Conservation (phyloP, 805 yeast species). For the Saturnispora bothae region DNA sequence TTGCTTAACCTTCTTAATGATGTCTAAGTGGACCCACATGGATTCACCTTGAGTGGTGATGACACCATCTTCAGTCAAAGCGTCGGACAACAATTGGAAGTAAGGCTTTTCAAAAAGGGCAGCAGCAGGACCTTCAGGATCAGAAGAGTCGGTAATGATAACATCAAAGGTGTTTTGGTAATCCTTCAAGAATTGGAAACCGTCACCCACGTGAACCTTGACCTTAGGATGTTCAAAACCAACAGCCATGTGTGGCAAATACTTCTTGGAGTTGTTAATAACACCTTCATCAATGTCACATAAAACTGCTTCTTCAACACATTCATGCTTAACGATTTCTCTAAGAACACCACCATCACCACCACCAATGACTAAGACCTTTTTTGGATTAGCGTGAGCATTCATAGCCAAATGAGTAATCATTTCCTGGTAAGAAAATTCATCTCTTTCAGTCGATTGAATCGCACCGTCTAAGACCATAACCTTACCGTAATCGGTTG, state of each 20-base stretch:
- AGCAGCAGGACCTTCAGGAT: slow-evolving; percentile 98
- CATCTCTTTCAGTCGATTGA: slow-evolving; percentile 96
- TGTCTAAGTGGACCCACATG: slow-evolving; percentile 83
- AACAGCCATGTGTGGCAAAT: slow-evolving; percentile 77
- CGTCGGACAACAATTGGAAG: slow-evolving; percentile 71
- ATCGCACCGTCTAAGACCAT: slow-evolving; percentile 90
- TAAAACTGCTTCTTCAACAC: slow-evolving; percentile 54
- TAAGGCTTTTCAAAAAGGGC: slow-evolving; percentile 86
- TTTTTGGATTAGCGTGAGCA: slow-evolving; percentile 84
- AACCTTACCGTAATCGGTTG: slow-evolving; percentile 91
- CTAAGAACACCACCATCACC: slow-evolving; percentile 94
- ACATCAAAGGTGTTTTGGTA: slow-evolving; percentile 84
- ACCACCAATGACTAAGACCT: slow-evolving; percentile 84
- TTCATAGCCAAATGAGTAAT: slow-evolving; percentile 86
- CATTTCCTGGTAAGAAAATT: slow-evolving; percentile 97
- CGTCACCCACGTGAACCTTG: slow-evolving; percentile 87
- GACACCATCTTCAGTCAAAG: slow-evolving; percentile 90
- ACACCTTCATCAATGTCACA: slow-evolving; percentile 95
- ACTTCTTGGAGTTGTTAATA: slow-evolving; percentile 74
- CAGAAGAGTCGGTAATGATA: slow-evolving; percentile 93
- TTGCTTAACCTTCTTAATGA: slow-evolving; percentile 70
- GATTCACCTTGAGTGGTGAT: slow-evolving; percentile 91
- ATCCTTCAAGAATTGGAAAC: slow-evolving; percentile 87
- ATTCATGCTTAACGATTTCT: slow-evolving; percentile 62
- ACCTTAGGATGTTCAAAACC: slow-evolving; percentile 84